Evolutionary conservation across 2,329 filamentous ascomycete species (phyloP).

Genomic region (Arthrocladium fulminans): DNA sequence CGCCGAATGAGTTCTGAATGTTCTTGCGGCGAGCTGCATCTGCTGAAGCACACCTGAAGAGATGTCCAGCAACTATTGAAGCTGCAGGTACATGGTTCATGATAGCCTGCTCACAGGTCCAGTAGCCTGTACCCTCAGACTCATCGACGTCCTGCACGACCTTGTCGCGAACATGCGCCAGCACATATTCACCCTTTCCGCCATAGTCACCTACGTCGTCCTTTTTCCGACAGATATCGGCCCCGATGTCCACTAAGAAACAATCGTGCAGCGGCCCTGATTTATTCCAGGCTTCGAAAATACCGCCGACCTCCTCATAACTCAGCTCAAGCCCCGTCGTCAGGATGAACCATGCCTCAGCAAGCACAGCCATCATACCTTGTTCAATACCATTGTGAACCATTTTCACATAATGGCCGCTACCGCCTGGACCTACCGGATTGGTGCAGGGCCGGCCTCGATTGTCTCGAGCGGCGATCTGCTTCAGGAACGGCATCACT

Average conservation of each 20-base stretch:
- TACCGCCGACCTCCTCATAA: constrained; percentile 52
- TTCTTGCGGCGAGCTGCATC: constrained; percentile 48
- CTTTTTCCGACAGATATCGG: constrained; percentile 47
- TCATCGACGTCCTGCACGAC: constrained; percentile 61
- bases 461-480: constrained; percentile 53
- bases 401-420: constrained; percentile 68
- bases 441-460: constrained; percentile 53
- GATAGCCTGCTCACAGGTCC: constrained; percentile 56
- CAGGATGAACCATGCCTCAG: constrained; percentile 59
- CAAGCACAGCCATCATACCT: constrained; percentile 57
- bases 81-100: constrained; percentile 54
- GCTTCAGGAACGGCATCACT: constrained; percentile 53
- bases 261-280: constrained; percentile 41
- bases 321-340: constrained; percentile 48
- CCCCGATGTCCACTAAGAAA: constrained; percentile 55
- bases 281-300: constrained; percentile 55
- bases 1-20: constrained; percentile 27
- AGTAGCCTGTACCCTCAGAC: constrained; percentile 59
- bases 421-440: constrained; percentile 52
- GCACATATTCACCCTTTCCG: constrained; percentile 43
- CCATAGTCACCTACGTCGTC: too few species aligned
- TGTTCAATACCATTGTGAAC: constrained; percentile 67
- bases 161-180: constrained; percentile 58
- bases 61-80: constrained; percentile 55
- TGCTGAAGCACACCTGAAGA: constrained; percentile 54